Evolutionary conservation across 2,329 filamentous ascomycete species (phyloP).

Genomic region (Cordyceps javanica): DNA sequence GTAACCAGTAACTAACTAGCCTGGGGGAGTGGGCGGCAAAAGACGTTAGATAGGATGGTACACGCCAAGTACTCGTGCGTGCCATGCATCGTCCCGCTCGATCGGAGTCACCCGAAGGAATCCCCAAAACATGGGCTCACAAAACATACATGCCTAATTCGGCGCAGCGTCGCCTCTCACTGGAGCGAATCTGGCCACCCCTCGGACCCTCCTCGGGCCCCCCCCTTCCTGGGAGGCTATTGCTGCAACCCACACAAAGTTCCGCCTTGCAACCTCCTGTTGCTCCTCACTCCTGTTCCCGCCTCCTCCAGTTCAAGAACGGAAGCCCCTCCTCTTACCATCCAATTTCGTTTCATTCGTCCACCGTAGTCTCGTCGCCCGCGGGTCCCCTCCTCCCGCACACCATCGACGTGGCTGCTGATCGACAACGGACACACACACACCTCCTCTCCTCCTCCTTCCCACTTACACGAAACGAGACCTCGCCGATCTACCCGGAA

Average conservation of each 20-base stretch:
- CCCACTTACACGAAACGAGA: neutral
- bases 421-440: too few relatives aligned
- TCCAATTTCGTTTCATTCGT: neutral
- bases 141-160: neutral
- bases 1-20: too few relatives aligned
- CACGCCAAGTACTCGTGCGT: neutral
- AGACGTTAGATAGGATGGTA: neutral
- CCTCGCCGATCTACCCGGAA: neutral
- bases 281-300: too few relatives aligned
- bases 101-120: constrained; percentile 14
- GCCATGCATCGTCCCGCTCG: constrained; percentile 11
- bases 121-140: neutral
- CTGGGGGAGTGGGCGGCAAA: neutral
- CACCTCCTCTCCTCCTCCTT: too few relatives aligned
- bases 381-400: neutral
- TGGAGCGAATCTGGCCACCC: neutral
- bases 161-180: neutral
- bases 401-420: neutral
- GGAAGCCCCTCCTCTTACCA: too few relatives aligned
- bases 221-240: too few relatives aligned
- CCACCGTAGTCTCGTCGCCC: neutral
- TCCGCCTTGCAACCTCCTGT: too few relatives aligned
- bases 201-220: too few relatives aligned
- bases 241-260: neutral
- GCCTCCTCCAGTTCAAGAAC: neutral